Evolutionary conservation across 805 yeast genomes (phyloP).

Genomic region (Candida vartiovaarae): DNA sequence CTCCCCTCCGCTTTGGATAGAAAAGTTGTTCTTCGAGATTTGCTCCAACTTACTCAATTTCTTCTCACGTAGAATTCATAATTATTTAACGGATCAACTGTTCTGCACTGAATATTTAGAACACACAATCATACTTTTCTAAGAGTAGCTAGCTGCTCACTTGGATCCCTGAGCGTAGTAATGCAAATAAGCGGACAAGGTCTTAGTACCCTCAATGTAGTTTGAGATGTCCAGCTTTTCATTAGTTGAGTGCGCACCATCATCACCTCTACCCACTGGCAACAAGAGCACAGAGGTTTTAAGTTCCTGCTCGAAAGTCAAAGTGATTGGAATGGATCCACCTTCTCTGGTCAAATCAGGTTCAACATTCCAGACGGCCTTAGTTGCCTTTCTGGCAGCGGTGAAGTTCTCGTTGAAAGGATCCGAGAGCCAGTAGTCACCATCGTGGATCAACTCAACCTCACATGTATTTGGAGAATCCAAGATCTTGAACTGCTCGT

Average conservation of each 20-base stretch:
- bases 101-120: too few relatives aligned
- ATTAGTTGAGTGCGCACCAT: conserved; percentile 97
- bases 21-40: too few relatives aligned
- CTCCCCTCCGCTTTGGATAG: too few relatives aligned
- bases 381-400: conserved; percentile 92
- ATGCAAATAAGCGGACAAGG: conserved; percentile 89
- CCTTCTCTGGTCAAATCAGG: conserved; percentile 99
- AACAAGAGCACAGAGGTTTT: conserved; percentile 80
- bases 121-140: too few relatives aligned
- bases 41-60: too few relatives aligned
- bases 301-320: conserved; percentile 84
- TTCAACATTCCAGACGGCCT: conserved; percentile 88
- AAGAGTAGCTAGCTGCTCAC: background rate
- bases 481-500: conserved; percentile 56
- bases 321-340: conserved; percentile 96
- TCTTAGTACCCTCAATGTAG: conserved; percentile 89
- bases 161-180: conserved; percentile 47
- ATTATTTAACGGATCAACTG: too few relatives aligned
- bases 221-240: conserved; percentile 87
- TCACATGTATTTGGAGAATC: conserved; percentile 69
- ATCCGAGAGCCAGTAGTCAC: conserved; percentile 93
- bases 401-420: conserved; percentile 89
- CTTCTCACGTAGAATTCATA: too few relatives aligned
- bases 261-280: conserved; percentile 99
- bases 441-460: conserved; percentile 84